phyloP scores from a whole-genome alignment of 1,139 yeast genomes.

The Sugiyamaella paludigena region DNA sequence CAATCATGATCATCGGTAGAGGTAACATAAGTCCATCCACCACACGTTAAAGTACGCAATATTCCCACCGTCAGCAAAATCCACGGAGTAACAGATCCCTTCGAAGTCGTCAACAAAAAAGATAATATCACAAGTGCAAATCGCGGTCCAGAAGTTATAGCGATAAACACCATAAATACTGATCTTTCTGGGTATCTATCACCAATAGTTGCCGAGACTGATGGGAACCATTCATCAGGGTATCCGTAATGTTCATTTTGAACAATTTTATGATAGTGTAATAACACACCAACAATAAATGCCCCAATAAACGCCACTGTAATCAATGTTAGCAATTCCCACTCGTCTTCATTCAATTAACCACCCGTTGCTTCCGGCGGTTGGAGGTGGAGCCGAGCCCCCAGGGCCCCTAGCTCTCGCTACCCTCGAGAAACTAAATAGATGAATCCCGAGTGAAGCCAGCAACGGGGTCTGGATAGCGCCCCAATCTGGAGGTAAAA shows the following conservation, averaged over 20 bases:
- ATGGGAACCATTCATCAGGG: slow-evolving; percentile 98
- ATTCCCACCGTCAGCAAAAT: slow-evolving; percentile 57
- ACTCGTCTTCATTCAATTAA: too few relatives aligned
- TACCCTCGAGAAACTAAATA: too few relatives aligned
- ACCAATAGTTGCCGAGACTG: slow-evolving; percentile 95
- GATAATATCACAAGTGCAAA: slow-evolving; percentile 67
- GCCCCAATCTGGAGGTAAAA: too few relatives aligned
- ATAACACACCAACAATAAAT: slow-evolving; percentile 62
- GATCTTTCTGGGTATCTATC: slow-evolving; percentile 96
- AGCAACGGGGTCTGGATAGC: too few relatives aligned
- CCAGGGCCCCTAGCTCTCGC: slow-evolving; percentile 3
- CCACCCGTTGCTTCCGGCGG: slow-evolving; percentile 3
- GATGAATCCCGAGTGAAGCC: too few relatives aligned
- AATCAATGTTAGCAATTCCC: neutral
- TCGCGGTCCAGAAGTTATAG: slow-evolving; percentile 60
- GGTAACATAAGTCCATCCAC: slow-evolving; percentile 98
- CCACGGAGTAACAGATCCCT: slow-evolving; percentile 45
- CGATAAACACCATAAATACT: slow-evolving; percentile 74
- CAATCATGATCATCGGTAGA: slow-evolving; percentile 96
- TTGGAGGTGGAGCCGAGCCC: too few relatives aligned
- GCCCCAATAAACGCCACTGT: slow-evolving; percentile 67
- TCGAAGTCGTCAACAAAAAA: slow-evolving; percentile 44
- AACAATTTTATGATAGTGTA: slow-evolving; percentile 85
- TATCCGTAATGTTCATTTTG: slow-evolving; percentile 81
- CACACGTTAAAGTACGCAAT: slow-evolving; percentile 86